Evolutionary conservation across 352 stramenopile species (phyloP).

Genomic region (Phytophthora sp.): DNA sequence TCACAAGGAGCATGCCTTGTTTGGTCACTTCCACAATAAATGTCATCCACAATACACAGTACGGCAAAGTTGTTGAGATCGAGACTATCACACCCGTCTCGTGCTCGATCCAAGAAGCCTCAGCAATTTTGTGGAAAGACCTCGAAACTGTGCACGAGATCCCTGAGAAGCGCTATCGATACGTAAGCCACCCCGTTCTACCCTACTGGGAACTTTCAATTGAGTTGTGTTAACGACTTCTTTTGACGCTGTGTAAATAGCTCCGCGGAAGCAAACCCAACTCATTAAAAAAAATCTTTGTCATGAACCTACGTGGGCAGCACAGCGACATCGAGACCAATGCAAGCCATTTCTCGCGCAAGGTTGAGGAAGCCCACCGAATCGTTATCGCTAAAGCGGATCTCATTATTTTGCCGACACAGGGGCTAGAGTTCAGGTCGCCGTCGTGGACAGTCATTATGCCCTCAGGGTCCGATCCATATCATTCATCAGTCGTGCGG

Average conservation of each 20-base stretch:
- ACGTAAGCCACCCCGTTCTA: too few species aligned
- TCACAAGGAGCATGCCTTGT: slow-evolving; percentile 13
- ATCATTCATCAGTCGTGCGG: slow-evolving; percentile 1
- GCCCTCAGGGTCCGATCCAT: neutral
- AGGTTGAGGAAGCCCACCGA: slow-evolving; percentile 20
- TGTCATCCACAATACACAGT: slow-evolving; percentile 17
- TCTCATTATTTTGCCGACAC: slow-evolving; percentile 14
- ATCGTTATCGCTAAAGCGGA: slow-evolving; percentile 25
- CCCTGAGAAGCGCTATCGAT: slow-evolving; percentile 24
- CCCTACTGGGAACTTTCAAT: too few species aligned
- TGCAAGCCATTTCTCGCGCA: slow-evolving; percentile 19
- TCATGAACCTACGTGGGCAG: slow-evolving; percentile 23
- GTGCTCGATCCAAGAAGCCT: slow-evolving; percentile 23
- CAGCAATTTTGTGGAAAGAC: slow-evolving; percentile 19
- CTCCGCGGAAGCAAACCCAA: slow-evolving; percentile 22
- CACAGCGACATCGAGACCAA: slow-evolving; percentile 15
- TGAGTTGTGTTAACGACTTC: neutral
- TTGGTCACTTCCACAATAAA: slow-evolving; percentile 20
- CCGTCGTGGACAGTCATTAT: slow-evolving; percentile 17
- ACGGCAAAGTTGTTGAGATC: slow-evolving; percentile 28
- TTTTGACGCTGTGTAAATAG: neutral
- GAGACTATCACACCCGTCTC: slow-evolving; percentile 17
- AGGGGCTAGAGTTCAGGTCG: slow-evolving; percentile 19
- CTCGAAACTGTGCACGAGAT: slow-evolving; percentile 24
- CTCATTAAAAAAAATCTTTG: slow-evolving; percentile 26